These are phyloP conservation scores for Rhizomucor miehei DNA, from an alignment of 371 early-diverging fungal genomes.

Conservation along the genomic window DNA sequence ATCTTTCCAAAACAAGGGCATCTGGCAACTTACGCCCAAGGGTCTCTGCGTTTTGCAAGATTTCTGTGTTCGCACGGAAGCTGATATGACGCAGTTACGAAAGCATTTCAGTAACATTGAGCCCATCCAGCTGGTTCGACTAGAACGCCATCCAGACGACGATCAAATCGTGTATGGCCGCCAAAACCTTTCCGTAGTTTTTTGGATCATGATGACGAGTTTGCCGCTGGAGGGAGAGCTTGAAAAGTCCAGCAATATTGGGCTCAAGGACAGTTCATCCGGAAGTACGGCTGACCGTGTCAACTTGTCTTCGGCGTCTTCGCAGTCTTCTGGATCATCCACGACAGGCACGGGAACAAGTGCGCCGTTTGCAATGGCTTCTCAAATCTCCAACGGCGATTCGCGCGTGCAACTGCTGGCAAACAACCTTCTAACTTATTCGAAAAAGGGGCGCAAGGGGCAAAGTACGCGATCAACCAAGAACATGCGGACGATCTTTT, in stretches of 20 bases:
- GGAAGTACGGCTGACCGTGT: neutral
- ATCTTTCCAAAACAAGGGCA: constrained; percentile 48
- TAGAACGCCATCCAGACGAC: constrained; percentile 43
- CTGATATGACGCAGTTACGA: constrained; percentile 24
- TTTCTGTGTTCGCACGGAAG: constrained; percentile 45
- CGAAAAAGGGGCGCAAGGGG: constrained; percentile 14
- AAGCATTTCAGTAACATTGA: constrained; percentile 38
- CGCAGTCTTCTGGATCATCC: constrained; percentile 13
- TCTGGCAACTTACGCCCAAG: constrained; percentile 60
- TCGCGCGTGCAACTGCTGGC: constrained; percentile 37
- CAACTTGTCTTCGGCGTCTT: constrained; percentile 4
- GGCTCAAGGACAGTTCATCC: neutral
- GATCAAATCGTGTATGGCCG: constrained; percentile 36
- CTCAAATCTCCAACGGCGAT: constrained; percentile 13
- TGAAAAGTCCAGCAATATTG: constrained; percentile 3
- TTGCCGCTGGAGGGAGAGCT: constrained; percentile 39
- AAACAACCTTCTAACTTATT: constrained; percentile 37
- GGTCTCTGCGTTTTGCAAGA: constrained; percentile 58
- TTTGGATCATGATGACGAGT: constrained; percentile 42
- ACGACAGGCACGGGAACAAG: constrained; percentile 7
- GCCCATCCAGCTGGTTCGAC: constrained; percentile 34
- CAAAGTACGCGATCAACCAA: constrained; percentile 1
- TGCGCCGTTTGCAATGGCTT: constrained; percentile 23
- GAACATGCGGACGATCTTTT: constrained; percentile 38
- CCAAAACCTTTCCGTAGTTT: constrained; percentile 26